These are phyloP conservation scores for Lupinus albus DNA, from an alignment of 306 rosid species.

Conservation along the genomic window DNA sequence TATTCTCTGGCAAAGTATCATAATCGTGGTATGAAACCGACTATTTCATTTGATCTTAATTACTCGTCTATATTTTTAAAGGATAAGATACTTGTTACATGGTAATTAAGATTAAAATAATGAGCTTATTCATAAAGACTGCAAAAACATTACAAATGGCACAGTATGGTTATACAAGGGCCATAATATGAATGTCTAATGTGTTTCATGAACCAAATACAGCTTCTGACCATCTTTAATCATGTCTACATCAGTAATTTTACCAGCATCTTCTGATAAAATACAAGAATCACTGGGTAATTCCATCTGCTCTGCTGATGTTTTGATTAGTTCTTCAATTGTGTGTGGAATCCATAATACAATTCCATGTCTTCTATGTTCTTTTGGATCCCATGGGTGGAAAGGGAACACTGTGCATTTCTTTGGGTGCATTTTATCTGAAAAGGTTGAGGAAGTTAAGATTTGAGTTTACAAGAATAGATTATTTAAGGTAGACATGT, in stretches of 20 bases:
- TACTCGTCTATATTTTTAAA: neutral
- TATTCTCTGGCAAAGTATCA: constrained; percentile 39
- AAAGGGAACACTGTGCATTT: constrained; percentile 88
- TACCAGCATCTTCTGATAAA: constrained; percentile 88
- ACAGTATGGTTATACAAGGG: neutral
- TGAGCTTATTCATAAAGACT: constrained; percentile 20
- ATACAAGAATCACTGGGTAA: constrained; percentile 48
- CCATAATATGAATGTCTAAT: constrained; percentile 32
- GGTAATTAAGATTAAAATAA: constrained; percentile 25
- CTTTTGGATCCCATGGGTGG: constrained; percentile 83
- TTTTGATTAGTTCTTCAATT: constrained; percentile 64
- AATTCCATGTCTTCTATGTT: constrained; percentile 66
- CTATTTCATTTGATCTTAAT: constrained; percentile 18
- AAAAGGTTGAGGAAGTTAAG: constrained; percentile 23
- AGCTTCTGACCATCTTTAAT: constrained; percentile 76
- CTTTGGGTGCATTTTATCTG: constrained; percentile 67
- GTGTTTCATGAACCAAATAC: constrained; percentile 61
- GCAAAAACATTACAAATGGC: constrained; percentile 18
- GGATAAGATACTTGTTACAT: neutral
- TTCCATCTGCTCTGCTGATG: constrained; percentile 58
- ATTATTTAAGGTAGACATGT: neutral
- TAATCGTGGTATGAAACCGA: constrained; percentile 70
- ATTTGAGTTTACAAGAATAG: neutral
- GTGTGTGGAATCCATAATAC: constrained; percentile 76
- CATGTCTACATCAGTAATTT: constrained; percentile 70